These are phyloP conservation scores for Pseudofabraea citricarpa DNA, from an alignment of 2,329 filamentous ascomycete species.

Conservation along the genomic window DNA sequence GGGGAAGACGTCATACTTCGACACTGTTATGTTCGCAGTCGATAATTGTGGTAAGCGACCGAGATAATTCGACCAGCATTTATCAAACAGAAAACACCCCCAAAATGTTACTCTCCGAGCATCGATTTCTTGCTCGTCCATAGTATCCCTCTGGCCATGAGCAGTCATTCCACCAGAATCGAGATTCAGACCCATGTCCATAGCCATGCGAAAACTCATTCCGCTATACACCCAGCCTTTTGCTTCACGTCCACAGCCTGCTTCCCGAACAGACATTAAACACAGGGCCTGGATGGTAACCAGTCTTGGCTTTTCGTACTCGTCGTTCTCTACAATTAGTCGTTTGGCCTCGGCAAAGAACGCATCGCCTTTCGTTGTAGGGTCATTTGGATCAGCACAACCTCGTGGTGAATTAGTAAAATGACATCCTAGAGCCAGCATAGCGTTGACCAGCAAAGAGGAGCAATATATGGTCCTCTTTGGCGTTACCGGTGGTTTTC, in stretches of 20 bases:
- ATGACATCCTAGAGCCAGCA: conserved; percentile 88
- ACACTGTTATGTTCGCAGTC: conserved; percentile 72
- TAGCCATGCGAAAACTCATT: conserved; percentile 97
- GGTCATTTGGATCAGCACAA: conserved; percentile 66
- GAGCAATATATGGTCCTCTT: conserved; percentile 75
- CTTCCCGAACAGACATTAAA: conserved; percentile 93
- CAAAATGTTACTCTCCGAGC: conserved; percentile 90
- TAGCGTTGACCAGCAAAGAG: conserved; percentile 84
- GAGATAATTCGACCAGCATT: conserved; percentile 97
- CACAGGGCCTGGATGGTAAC: conserved; percentile 91
- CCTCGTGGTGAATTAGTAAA: conserved; percentile 77
- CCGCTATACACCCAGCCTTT: conserved; percentile 98
- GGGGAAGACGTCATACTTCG: conserved; percentile 87
- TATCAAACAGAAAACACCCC: conserved; percentile 98
- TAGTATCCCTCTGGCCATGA: conserved; percentile 41
- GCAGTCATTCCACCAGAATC: conserved; percentile 64
- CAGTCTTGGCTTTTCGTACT: conserved; percentile 83
- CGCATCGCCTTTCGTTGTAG: conserved; percentile 85
- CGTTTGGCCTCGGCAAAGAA: conserved; percentile 94
- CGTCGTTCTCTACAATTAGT: conserved; percentile 83
- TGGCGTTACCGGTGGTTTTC: conserved; percentile 49
- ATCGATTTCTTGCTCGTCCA: conserved; percentile 82
- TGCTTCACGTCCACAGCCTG: conserved; percentile 87
- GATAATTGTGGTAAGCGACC: conserved; percentile 86
- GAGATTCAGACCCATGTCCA: conserved; percentile 87